Conservation (phyloP, 805 yeast species). For the Wickerhamiella nectarea region DNA sequence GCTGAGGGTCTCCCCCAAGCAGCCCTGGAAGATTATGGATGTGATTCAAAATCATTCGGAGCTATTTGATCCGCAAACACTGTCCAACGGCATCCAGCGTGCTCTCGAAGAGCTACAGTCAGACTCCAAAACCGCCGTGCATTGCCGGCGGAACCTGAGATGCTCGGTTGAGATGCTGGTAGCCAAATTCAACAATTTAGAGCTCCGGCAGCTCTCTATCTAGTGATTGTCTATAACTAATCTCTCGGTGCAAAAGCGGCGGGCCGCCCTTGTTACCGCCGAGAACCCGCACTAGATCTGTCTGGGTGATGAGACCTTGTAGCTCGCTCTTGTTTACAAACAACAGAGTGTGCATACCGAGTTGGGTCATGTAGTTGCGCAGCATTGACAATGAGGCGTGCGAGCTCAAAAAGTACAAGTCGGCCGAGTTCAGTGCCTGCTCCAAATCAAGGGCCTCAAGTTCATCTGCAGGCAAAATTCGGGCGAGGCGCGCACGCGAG, state of each 20-base stretch:
- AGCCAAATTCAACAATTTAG: background rate
- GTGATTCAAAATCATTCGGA: background rate
- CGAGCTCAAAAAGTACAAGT: conserved; percentile 2
- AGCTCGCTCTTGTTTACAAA: conserved; percentile 8
- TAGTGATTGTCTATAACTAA: conserved; percentile 7
- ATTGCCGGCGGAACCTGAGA: background rate
- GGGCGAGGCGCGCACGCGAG: background rate
- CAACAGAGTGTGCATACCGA: conserved; percentile 7
- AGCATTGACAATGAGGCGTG: conserved; percentile 2
- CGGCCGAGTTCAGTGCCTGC: background rate
- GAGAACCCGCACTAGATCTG: conserved; percentile 2
- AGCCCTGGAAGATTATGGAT: conserved; percentile 2
- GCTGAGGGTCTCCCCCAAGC: background rate
- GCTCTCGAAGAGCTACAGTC: background rate
- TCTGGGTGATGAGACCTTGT: conserved; percentile 9
- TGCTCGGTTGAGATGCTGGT: background rate
- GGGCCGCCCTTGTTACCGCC: background rate
- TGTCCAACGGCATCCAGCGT: background rate
- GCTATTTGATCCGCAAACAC: background rate
- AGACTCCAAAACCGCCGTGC: background rate
- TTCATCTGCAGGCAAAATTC: conserved; percentile 4
- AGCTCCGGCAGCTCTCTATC: conserved; percentile 9
- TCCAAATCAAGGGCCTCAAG: conserved; percentile 1
- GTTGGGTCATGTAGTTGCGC: conserved; percentile 5
- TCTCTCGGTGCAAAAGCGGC: conserved; percentile 9